Evolutionary conservation across 2,329 filamentous ascomycete species (phyloP).

Genomic region (Karstenula rhodostoma): DNA sequence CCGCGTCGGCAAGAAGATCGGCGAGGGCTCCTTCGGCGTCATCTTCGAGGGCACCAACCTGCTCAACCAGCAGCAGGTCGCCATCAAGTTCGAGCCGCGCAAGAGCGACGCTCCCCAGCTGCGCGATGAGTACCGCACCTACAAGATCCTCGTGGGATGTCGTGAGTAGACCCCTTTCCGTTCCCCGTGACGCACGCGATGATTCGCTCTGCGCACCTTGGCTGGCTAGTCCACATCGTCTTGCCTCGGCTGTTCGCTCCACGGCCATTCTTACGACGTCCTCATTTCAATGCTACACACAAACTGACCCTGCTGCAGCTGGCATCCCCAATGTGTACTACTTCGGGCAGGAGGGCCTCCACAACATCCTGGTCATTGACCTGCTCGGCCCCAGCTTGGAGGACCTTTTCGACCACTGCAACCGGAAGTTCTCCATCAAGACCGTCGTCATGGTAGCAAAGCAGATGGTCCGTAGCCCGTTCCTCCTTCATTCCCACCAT

Average conservation of each 20-base stretch:
- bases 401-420: constrained; percentile 97
- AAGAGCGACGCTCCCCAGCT: constrained; percentile 99
- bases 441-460: constrained; percentile 99
- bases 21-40: constrained; percentile 97
- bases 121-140: constrained; percentile 97
- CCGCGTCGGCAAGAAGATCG: constrained; percentile 98
- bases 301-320: constrained; percentile 65
- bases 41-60: constrained; percentile 99
- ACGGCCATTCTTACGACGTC: neutral
- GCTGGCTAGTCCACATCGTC: neutral
- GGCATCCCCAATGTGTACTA: constrained; percentile 99
- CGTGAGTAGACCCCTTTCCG: constrained; percentile 70
- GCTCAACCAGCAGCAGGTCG: constrained; percentile 98
- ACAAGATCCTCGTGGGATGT: constrained; percentile 99
- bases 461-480: constrained; percentile 79
- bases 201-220: neutral
- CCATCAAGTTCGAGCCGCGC: constrained; percentile 99
- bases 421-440: constrained; percentile 93
- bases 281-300: neutral
- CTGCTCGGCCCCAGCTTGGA: constrained; percentile 93
- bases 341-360: constrained; percentile 96
- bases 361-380: constrained; percentile 99
- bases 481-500: too few relatives aligned
- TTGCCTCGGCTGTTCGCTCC: neutral
- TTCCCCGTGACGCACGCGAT: constrained; percentile 17